Evolutionary conservation across 495 filamentous ascomycete species (phyloP), one percentile per base, ranked within the genome.

Genomic region (Thermothielavioides terrestris): DNA sequence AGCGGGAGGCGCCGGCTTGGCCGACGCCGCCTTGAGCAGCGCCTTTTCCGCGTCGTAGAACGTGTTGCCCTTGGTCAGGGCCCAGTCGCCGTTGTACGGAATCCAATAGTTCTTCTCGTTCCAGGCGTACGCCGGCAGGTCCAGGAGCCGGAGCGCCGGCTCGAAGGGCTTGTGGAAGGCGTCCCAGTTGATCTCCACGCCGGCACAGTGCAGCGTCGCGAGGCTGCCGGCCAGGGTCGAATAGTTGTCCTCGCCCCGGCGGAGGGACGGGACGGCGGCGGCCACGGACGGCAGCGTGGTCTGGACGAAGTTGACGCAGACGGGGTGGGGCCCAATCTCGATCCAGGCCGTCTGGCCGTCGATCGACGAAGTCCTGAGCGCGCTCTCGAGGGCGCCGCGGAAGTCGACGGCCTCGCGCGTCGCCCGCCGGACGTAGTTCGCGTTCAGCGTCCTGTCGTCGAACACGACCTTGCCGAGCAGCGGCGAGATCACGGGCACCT

Each of bases 91-190:
- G 14, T 72, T 74, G 63, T 90, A 90, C 11, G 82, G 73, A 20
- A 90, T 78, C 88, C 88, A 92, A 64, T 89, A 88, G 53, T 84
- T 81, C 72, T 90, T 90, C 30, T 81, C 66, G 50, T 92, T 85
- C 69, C 82, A 94, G 10, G 76, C 79, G 58, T 94, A 94, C 2
- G 77, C 66, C 17, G 88, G 88, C 2, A 92, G 76, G n/a, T 77
- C 68, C 2, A 92, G 66, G 8, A 89, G 73, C 23, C 77, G 72
- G 31, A 80, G 78, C 17, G 69, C 75, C 4, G 68, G 50, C 41
- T 65, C 66, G 59, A 87, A 91, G 60, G 86, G 82, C 17, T 77
- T 73, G 65, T 90, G 86, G 58, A 81, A 88, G 61, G 89, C 86
- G 52, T 79, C 80, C 85, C 86, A 95, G 62, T 79, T 67, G 45